These are phyloP conservation scores for Penicillium sp. DNA, from an alignment of 2,329 filamentous ascomycete species.

Conservation along the genomic window DNA sequence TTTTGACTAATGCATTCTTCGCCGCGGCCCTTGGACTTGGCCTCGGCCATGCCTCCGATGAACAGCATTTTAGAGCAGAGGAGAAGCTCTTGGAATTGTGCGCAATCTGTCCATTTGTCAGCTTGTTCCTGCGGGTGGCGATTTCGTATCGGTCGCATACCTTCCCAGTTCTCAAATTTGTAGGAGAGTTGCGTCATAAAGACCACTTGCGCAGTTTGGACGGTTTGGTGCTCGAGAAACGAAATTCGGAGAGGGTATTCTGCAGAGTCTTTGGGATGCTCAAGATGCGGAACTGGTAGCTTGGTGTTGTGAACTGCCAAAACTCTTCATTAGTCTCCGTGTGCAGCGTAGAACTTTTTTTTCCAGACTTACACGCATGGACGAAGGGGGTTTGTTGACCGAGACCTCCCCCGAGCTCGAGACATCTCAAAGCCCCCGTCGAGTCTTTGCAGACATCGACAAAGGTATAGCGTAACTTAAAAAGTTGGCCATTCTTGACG, in stretches of 20 bases:
- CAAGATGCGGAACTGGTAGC: slow-evolving; percentile 44
- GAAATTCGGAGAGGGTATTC: slow-evolving; percentile 40
- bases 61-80: slow-evolving; percentile 41
- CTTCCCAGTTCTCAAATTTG: slow-evolving; percentile 44
- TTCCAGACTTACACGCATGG: slow-evolving; percentile 38
- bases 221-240: slow-evolving; percentile 46
- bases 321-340: not conserved
- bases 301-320: slow-evolving; percentile 36
- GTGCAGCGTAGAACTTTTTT: not conserved
- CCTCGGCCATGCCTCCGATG: slow-evolving; percentile 44
- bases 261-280: slow-evolving; percentile 39
- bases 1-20: slow-evolving; percentile 49
- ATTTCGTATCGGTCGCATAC: slow-evolving; percentile 22
- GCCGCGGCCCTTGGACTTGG: slow-evolving; percentile 45
- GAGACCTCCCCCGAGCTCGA: slow-evolving; percentile 40
- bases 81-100: slow-evolving; percentile 43
- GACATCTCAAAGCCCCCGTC: slow-evolving; percentile 34
- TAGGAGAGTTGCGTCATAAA: slow-evolving; percentile 45
- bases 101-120: slow-evolving; percentile 34
- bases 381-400: slow-evolving; percentile 39
- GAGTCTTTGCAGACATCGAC: slow-evolving; percentile 43
- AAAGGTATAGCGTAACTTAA: slow-evolving; percentile 41
- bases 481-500: slow-evolving; percentile 38
- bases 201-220: slow-evolving; percentile 38
- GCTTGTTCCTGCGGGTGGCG: not conserved